Percentiles rank a stretch among this genome's conserved stretches.
Evolutionary conservation across 441 rosid genomes (phyloP).

Genomic region (Melastoma candidum): DNA sequence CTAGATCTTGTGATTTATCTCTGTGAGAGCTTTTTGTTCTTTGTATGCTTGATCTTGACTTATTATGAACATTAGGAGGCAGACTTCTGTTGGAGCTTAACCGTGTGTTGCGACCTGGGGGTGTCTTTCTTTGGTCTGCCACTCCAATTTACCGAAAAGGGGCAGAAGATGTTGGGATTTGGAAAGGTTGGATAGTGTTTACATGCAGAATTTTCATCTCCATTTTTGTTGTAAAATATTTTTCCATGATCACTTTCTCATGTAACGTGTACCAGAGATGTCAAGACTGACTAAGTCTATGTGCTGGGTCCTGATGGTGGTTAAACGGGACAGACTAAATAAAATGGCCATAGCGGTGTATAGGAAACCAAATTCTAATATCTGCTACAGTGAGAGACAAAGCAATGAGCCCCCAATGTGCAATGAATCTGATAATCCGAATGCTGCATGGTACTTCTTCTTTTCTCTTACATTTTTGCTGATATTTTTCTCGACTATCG

Average conservation of each 20-base stretch:
- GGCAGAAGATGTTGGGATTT: slow-evolving; percentile 14
- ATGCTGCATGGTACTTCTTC: slow-evolving; percentile 16
- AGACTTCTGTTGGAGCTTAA: slow-evolving; percentile 21
- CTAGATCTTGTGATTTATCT: background rate
- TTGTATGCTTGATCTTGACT: background rate
- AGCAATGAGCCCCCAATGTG: slow-evolving; percentile 15
- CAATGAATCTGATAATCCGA: slow-evolving; percentile 13
- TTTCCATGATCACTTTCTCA: background rate
- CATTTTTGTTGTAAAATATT: background rate
- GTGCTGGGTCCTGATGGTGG: slow-evolving; percentile 16
- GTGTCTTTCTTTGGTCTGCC: slow-evolving; percentile 20
- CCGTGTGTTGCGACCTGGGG: slow-evolving; percentile 18
- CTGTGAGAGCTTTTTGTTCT: background rate
- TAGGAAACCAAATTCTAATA: slow-evolving; percentile 18
- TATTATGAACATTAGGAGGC: slow-evolving; percentile 9
- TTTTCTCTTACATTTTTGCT: background rate
- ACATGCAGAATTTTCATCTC: background rate
- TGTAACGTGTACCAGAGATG: slow-evolving; percentile 11
- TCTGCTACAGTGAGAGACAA: slow-evolving; percentile 13
- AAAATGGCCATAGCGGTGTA: slow-evolving; percentile 14
- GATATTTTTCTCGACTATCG: background rate
- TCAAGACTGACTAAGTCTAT: slow-evolving; percentile 15
- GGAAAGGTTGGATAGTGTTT: slow-evolving; percentile 12
- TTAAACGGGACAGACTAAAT: slow-evolving; percentile 13
- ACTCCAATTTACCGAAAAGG: slow-evolving; percentile 17